A percentile compares a stretch with the other conserved stretches of the same genome.
Evolutionary conservation across 208 protist genomes (phyloP).

Genomic region (Leishmania tropica): DNA sequence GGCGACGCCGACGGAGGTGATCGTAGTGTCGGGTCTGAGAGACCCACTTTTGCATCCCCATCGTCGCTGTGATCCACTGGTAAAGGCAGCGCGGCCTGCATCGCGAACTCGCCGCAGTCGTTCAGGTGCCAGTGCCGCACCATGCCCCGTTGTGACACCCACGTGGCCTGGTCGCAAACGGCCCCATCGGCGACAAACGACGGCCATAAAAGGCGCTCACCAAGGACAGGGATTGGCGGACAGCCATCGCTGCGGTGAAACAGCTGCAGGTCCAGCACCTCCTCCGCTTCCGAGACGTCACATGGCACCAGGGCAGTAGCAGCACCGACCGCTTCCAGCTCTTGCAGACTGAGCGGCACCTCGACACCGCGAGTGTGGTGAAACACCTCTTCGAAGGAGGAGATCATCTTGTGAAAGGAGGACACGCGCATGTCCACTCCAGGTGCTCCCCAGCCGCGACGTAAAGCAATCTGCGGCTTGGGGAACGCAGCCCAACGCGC

Average conservation of each 20-base stretch:
- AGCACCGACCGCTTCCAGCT: conserved; percentile 9
- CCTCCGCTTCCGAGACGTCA: conserved; percentile 20
- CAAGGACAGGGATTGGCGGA: conserved; percentile 63
- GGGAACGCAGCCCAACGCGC: conserved; percentile 64
- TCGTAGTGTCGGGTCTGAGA: neutral
- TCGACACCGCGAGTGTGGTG: conserved; percentile 43
- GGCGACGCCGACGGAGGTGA: neutral
- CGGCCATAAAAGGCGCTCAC: conserved; percentile 77
- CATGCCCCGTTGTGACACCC: conserved; percentile 73
- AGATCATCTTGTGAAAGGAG: conserved; percentile 74
- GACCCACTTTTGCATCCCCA: neutral
- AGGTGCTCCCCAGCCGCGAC: conserved; percentile 76
- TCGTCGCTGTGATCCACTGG: too few relatives aligned
- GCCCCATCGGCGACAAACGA: conserved; percentile 69
- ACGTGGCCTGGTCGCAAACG: conserved; percentile 83
- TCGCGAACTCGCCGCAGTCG: conserved; percentile 89
- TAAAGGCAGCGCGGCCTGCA: conserved; percentile 80
- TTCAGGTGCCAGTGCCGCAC: conserved; percentile 91
- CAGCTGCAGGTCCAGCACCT: conserved; percentile 84
- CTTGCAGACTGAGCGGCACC: conserved; percentile 26
- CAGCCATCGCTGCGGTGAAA: conserved; percentile 78
- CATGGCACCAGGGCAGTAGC: neutral
- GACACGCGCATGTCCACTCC: conserved; percentile 75
- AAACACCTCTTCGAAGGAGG: conserved; percentile 80
- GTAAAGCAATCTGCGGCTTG: conserved; percentile 83